A percentile compares a stretch with the other conserved stretches of the same genome.
Conservation (phyloP, 495 filamentous ascomycete genomes). For the Neurospora sp. region DNA sequence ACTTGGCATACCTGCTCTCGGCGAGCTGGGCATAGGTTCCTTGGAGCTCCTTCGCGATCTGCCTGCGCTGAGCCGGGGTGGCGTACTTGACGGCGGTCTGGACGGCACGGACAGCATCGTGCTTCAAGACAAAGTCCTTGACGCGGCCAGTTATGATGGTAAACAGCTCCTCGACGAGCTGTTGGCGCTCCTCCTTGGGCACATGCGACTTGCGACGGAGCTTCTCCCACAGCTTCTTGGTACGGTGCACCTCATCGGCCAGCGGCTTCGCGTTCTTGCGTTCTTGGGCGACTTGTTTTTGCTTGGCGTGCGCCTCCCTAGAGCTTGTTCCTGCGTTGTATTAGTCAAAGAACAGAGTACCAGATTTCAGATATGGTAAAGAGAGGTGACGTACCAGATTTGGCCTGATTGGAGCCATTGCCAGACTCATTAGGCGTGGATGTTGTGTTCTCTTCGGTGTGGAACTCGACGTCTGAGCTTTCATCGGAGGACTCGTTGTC, state of each 20-base stretch:
- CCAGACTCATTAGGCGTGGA: neutral
- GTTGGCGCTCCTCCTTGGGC: constrained; percentile 70
- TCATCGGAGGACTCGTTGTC: constrained; percentile 25
- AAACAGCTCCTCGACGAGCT: constrained; percentile 79
- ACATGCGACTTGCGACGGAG: constrained; percentile 87
- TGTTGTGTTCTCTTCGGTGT: neutral
- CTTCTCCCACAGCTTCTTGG: constrained; percentile 95
- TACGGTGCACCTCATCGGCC: constrained; percentile 75
- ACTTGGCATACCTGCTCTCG: constrained; percentile 93
- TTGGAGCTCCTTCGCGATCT: constrained; percentile 79
- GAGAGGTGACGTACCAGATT: neutral
- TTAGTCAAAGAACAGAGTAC: constrained; percentile 11
- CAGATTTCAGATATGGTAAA: neutral
- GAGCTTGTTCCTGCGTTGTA: constrained; percentile 37
- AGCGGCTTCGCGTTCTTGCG: constrained; percentile 89
- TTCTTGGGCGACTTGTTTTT: constrained; percentile 77
- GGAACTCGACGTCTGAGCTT: neutral
- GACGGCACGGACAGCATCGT: constrained; percentile 88
- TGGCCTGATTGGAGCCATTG: neutral
- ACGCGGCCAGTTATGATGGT: constrained; percentile 80
- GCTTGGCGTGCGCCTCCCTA: constrained; percentile 81
- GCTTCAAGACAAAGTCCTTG: constrained; percentile 95
- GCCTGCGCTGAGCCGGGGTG: constrained; percentile 66
- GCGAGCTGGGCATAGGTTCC: constrained; percentile 76
- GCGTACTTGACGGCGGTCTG: constrained; percentile 97